Evolutionary conservation across 2,329 filamentous ascomycete genomes (phyloP), one percentile per base, ranked within the genome.

Genomic region (Exophiala sp.): DNA sequence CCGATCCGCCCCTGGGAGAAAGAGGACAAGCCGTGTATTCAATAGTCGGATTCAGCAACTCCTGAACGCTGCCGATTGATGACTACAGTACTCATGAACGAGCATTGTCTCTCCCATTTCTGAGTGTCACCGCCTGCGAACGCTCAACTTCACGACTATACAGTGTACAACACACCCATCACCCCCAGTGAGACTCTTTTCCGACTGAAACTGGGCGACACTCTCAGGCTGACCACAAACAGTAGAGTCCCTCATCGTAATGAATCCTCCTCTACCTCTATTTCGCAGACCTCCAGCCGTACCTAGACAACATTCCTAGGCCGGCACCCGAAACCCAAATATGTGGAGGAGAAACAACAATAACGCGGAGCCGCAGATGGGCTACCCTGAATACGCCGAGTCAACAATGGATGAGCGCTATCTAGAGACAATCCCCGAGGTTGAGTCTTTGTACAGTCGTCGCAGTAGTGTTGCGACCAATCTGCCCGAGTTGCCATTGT

Each of bases 401-500:
- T 46, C 37, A 50, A 53, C 51, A 48, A 52, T 54, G 54, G 70
- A 75, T 58, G 68, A 73, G 55, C 66, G 70, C 55, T 66, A 67
- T 55, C 68, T 75, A 44, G 64, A 67, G 42, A 65, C 66, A 43
- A 63, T 67, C 43, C 61, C 64, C 18, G 63, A 64, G 29, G 58
- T 68, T 38, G 64, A 68, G 50, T 62, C 61, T 27, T 57, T 63
- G 46, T 64, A 63, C 38, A 61, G 58, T 38, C 61, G 58, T 11
- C 55, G 57, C 22, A 60, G 48, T 47, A 57, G 54, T 52, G 54
- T 55, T 47, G 52, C 52, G 39, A 58, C 40, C 57, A 65, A 23
- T 24, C 60, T 70, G 21, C 68, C 69, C 43, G 60, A 64, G 4
- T 48, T 70, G 37, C 69, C 70, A 46, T 65, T 64, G 70, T 72